Base-by-base conservation (phyloP, 805 yeast genomes). In the Cyberlindnera mycetangii region DNA sequence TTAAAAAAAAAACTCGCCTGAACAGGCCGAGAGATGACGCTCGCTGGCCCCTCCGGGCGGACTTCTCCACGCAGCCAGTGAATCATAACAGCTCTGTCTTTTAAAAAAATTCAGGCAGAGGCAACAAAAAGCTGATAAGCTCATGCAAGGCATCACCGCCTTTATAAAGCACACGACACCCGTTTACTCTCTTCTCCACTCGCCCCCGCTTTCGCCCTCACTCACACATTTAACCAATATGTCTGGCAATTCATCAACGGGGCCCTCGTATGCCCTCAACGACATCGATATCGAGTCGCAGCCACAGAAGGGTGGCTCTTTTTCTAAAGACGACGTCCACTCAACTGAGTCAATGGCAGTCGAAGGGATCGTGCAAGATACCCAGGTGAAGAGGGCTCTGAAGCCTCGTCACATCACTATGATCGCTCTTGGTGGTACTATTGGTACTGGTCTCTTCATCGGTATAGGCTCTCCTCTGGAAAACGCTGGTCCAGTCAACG, bases 401-500 rank as follows among this genome's bases (percentile, higher is more conserved):
- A 80, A 81, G 60, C 76, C 81, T 16, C 70, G 92, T 56, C 89
- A 83, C 55, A 75, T 84, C 39, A 72, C 84, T 25, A 83, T 84
- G 89, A 78, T 84, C 54, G 88, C 89, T 37, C 69, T 84, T 17
- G 92, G 90, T 49, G 90, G 89, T 50, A 81, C 89, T 27, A 83
- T 85, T 49, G 90, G 90, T 56, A 83, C 89, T 3, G 90, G 90
- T 61, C 69, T 84, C 32, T 82, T 84, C 69, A 78, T 85, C 38
- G 81, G 86, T 59, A 75, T 83, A 32, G 71, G 81, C 5, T 58
- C 72, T 4, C 80, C 86, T 3, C 58, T 84, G 24, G 53, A 64
- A 3, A 57, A 67, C 25, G 81, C 86, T 14, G 92, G 92, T 18
- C 90, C 90, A 1, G 89, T 79, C 10, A 77, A 78, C 41, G 68